Percentiles rank a stretch among this genome's conserved stretches.
These are phyloP conservation scores for Diutina mesorugosa DNA, from an alignment of 1,139 yeast species.

Conservation along the genomic window DNA sequence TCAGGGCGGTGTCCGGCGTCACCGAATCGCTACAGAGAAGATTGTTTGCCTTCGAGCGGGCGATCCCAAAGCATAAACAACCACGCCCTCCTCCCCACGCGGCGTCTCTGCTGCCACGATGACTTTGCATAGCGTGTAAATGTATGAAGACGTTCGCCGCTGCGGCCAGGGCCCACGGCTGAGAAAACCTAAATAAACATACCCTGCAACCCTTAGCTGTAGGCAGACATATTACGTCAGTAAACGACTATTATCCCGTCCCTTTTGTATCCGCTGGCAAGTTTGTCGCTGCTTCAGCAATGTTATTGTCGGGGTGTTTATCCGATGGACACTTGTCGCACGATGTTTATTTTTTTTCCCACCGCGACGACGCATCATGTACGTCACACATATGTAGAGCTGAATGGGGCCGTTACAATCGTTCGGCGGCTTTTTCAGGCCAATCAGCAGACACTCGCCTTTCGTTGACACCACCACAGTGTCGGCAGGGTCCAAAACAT, in stretches of 20 bases:
- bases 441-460: neutral
- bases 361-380: neutral
- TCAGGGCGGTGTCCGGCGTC: neutral
- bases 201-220: too few species aligned
- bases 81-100: neutral
- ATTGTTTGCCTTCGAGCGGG: neutral
- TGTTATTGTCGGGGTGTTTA: too few species aligned
- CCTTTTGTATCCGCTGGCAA: too few species aligned
- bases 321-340: neutral
- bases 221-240: too few species aligned
- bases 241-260: too few species aligned
- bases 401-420: neutral
- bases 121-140: neutral
- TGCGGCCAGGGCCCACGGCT: too few species aligned
- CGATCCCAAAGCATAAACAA: neutral
- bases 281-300: too few species aligned
- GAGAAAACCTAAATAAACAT: too few species aligned
- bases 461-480: neutral
- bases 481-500: neutral
- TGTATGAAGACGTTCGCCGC: neutral
- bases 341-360: neutral
- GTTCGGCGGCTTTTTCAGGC: too few species aligned
- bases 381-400: neutral
- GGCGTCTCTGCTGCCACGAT: neutral
- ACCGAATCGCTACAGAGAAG: neutral